These are phyloP conservation scores for Tuber indicum DNA, from an alignment of 495 filamentous ascomycete species.

Conservation along the genomic window DNA sequence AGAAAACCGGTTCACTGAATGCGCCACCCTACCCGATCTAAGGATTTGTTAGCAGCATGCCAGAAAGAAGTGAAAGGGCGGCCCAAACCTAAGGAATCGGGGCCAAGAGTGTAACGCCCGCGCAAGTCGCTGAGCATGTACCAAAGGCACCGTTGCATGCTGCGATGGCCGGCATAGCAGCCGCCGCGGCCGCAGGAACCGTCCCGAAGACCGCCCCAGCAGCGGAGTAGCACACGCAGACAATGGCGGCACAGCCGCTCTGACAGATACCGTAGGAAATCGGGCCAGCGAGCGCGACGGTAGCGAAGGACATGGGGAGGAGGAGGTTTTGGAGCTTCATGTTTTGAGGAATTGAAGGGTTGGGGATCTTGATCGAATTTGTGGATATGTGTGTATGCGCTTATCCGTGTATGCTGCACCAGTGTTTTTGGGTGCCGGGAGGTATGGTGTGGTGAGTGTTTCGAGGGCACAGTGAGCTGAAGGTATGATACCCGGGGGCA, in stretches of 20 bases:
- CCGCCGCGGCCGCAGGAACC: slow-evolving; percentile 44
- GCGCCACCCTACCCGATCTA: background rate
- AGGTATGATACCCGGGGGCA: background rate
- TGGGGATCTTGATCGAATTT: background rate
- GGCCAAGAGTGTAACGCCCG: slow-evolving; percentile 28
- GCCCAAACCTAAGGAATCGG: slow-evolving; percentile 19
- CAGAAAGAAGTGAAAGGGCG: background rate
- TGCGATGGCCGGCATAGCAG: slow-evolving; percentile 45
- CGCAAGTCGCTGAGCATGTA: slow-evolving; percentile 49
- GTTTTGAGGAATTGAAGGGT: background rate
- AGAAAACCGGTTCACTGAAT: background rate
- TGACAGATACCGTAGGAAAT: slow-evolving; percentile 50
- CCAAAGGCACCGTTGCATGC: slow-evolving; percentile 51
- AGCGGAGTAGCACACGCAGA: slow-evolving; percentile 52
- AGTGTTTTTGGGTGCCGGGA: background rate
- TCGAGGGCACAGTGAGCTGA: background rate
- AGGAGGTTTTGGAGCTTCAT: slow-evolving; percentile 6
- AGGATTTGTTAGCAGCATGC: background rate
- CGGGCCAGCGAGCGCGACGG: slow-evolving; percentile 42
- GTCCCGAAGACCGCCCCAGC: slow-evolving; percentile 47
- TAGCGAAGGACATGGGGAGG: background rate
- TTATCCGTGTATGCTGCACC: background rate
- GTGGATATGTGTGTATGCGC: background rate
- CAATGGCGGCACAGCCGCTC: slow-evolving; percentile 48
- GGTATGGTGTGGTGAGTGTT: background rate